Conservation (phyloP, 164 flowering plant species). For the Vitis rupestris region DNA sequence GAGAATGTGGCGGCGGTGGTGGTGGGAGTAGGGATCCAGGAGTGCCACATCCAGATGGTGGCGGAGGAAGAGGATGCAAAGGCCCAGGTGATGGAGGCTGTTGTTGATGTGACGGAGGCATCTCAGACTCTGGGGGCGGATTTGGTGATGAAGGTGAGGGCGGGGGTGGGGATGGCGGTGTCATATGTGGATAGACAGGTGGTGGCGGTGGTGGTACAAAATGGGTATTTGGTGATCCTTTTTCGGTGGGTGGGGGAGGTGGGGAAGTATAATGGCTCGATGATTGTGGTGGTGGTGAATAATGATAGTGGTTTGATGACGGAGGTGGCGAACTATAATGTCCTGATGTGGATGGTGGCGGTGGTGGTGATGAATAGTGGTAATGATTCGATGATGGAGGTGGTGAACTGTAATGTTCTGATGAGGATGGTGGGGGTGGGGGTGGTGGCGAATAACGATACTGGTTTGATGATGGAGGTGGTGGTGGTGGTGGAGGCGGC, state of each 20-base stretch:
- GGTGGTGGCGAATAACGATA: not conserved
- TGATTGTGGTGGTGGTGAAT: slow-evolving; percentile 5
- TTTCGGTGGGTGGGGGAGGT: slow-evolving; percentile 19
- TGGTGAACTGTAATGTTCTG: not conserved
- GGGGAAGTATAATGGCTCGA: not conserved
- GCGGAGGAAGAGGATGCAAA: slow-evolving; percentile 16
- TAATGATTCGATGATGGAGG: not conserved
- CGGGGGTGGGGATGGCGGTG: slow-evolving; percentile 10
- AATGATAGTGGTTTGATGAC: slow-evolving; percentile 1
- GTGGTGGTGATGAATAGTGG: not conserved
- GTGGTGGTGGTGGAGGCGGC: not conserved
- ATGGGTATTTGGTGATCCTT: slow-evolving; percentile 13
- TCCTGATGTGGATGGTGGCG: slow-evolving; percentile 17
- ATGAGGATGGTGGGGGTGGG: not conserved
- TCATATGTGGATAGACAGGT: not conserved
- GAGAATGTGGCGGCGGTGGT: slow-evolving; percentile 9
- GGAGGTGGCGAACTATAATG: slow-evolving; percentile 13
- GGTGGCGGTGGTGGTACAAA: slow-evolving; percentile 11
- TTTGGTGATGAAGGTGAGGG: slow-evolving; percentile 12
- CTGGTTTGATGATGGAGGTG: not conserved
- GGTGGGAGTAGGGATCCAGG: slow-evolving; percentile 20
- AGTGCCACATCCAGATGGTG: slow-evolving; percentile 15
- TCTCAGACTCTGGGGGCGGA: not conserved
- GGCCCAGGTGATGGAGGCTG: slow-evolving; percentile 15
- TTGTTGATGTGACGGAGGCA: not conserved